These are phyloP conservation scores for Backusella westeae DNA, from an alignment of 192 early-diverging fungal genomes.

Conservation along the genomic window DNA sequence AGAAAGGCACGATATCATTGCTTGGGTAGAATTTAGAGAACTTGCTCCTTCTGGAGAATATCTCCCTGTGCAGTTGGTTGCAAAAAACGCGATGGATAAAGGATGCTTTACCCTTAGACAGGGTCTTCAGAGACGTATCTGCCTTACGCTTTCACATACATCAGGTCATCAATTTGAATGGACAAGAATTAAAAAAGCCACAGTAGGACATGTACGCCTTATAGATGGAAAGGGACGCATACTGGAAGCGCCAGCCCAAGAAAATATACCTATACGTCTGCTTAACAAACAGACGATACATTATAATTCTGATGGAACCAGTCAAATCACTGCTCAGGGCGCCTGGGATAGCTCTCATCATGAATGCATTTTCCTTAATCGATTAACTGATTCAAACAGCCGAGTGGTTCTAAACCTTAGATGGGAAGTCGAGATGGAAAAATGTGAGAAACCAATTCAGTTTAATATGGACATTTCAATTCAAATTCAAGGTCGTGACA, in stretches of 20 bases:
- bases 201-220: constrained; percentile 47
- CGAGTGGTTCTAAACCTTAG: constrained; percentile 58
- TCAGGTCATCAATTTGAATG: constrained; percentile 66
- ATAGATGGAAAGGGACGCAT: constrained; percentile 61
- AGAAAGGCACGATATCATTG: constrained; percentile 66
- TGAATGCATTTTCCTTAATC: constrained; percentile 63
- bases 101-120: constrained; percentile 68
- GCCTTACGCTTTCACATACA: constrained; percentile 63
- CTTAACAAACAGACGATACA: constrained; percentile 42
- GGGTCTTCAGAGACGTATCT: constrained; percentile 71
- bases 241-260: constrained; percentile 47
- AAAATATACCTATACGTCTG: constrained; percentile 48
- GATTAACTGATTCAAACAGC: constrained; percentile 55
- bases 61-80: constrained; percentile 49
- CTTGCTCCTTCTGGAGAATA: constrained; percentile 61
- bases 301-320: constrained; percentile 60
- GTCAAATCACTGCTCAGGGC: constrained; percentile 51
- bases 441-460: constrained; percentile 52
- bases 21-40: constrained; percentile 69
- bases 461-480: constrained; percentile 61
- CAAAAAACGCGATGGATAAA: constrained; percentile 43
- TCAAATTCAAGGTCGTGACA: constrained; percentile 62
- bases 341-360: constrained; percentile 81
- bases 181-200: constrained; percentile 40
- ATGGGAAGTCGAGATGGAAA: constrained; percentile 57